phyloP scores from a whole-genome alignment of 345 rosid species.

The Litchi chinensis region DNA sequence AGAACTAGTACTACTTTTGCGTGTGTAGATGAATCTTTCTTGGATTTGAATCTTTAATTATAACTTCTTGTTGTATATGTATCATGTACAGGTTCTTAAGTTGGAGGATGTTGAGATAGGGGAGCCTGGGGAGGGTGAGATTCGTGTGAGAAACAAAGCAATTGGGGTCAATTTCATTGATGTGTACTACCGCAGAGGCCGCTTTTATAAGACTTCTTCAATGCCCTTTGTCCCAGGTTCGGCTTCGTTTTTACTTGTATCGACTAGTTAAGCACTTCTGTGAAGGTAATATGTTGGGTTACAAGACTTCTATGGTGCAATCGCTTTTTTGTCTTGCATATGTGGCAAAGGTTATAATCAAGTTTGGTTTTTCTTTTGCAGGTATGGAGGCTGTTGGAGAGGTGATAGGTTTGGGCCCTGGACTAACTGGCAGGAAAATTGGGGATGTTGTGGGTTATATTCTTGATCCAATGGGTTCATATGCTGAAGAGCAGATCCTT shows the following conservation, averaged over 20 bases:
- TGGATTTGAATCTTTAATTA: too few species aligned
- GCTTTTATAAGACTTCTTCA: slow-evolving; percentile 64
- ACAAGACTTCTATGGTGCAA: too few species aligned
- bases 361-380: too few species aligned
- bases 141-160: slow-evolving; percentile 75
- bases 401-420: background rate
- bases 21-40: too few species aligned
- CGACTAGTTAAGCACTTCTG: background rate
- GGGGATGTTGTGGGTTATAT: too few species aligned
- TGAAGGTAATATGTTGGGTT: background rate
- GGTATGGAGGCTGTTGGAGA: background rate
- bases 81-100: slow-evolving; percentile 39
- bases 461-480: slow-evolving; percentile 61
- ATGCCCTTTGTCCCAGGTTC: slow-evolving; percentile 83
- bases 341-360: too few species aligned
- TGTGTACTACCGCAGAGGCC: slow-evolving; percentile 68
- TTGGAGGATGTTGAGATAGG: slow-evolving; percentile 89
- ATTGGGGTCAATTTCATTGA: slow-evolving; percentile 90
- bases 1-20: too few species aligned
- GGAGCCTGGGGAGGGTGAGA: slow-evolving; percentile 84
- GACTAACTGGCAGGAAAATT: too few species aligned
- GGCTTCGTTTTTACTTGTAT: slow-evolving; percentile 12
- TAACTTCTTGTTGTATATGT: too few species aligned
- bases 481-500: slow-evolving; percentile 87
- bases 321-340: too few species aligned